Percentiles rank a stretch among this genome's conserved stretches.
These are phyloP conservation scores for Helminthosporium solani DNA, from an alignment of 2,329 filamentous ascomycete genomes.

Conservation along the genomic window DNA sequence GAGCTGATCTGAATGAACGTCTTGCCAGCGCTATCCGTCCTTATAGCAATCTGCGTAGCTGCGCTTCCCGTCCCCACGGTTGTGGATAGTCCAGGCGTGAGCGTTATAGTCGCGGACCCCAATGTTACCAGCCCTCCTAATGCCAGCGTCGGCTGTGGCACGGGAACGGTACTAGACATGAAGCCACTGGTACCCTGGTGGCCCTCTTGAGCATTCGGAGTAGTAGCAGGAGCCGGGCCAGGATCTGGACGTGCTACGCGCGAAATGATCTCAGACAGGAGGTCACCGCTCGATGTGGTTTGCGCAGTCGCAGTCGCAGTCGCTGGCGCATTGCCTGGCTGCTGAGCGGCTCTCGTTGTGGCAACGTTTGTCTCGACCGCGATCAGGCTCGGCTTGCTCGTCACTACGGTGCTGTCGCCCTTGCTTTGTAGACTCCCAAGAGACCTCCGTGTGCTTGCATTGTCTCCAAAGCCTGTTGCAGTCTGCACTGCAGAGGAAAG, in stretches of 20 bases:
- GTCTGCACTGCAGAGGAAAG: too few species aligned
- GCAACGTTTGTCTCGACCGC: too few species aligned
- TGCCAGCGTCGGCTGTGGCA: slow-evolving; percentile 6
- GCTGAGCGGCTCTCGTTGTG: too few species aligned
- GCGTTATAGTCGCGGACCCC: slow-evolving; percentile 20
- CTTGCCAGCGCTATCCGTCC: slow-evolving; percentile 24
- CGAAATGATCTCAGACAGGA: slow-evolving; percentile 4
- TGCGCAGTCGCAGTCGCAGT: background rate
- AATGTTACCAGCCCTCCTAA: slow-evolving; percentile 16
- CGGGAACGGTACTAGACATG: background rate
- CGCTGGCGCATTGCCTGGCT: background rate
- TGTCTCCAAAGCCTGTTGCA: too few species aligned
- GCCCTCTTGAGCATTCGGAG: background rate
- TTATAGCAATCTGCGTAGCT: slow-evolving; percentile 25
- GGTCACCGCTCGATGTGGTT: background rate
- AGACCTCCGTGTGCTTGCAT: too few species aligned
- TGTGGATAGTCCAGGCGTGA: slow-evolving; percentile 31
- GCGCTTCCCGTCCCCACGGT: slow-evolving; percentile 20
- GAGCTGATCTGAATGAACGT: slow-evolving; percentile 29
- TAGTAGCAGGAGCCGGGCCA: too few species aligned
- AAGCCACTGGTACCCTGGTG: slow-evolving; percentile 1
- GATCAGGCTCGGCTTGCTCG: too few species aligned
- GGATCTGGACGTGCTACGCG: background rate
- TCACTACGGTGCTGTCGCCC: too few species aligned
- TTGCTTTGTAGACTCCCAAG: too few species aligned